Evolutionary conservation across 2,329 filamentous ascomycete genomes (phyloP).

Genomic region (Sphaerulina populicola): DNA sequence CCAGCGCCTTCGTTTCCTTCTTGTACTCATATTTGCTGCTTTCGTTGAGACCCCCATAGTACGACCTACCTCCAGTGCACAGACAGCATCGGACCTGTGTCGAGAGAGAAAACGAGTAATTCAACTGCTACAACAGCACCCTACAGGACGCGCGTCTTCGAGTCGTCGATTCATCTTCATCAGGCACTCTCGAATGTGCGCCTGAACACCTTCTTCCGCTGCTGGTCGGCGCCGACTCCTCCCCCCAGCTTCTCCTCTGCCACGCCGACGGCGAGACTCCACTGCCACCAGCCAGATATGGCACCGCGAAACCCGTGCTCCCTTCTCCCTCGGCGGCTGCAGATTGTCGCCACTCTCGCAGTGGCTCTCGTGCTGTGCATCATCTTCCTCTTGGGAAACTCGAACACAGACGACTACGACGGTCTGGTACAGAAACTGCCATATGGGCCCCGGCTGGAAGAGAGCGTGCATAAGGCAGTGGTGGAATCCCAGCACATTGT

Average conservation of each 20-base stretch:
- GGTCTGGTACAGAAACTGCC: constrained; percentile 29
- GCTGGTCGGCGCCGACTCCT: constrained; percentile 7
- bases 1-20: background rate
- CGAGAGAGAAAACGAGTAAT: background rate
- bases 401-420: constrained; percentile 25
- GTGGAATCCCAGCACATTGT: constrained; percentile 35
- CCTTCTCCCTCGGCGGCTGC: constrained; percentile 41
- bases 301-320: constrained; percentile 30
- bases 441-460: constrained; percentile 33
- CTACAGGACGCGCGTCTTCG: background rate
- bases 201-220: constrained; percentile 1
- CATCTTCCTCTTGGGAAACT: constrained; percentile 31
- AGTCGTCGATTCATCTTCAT: background rate
- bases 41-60: background rate
- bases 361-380: constrained; percentile 35
- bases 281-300: background rate
- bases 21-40: background rate
- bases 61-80: background rate
- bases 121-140: background rate
- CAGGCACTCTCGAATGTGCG: background rate
- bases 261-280: background rate
- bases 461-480: constrained; percentile 34
- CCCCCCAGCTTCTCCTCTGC: no score
- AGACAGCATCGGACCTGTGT: background rate
- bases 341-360: constrained; percentile 37